Conservation (phyloP, 139 green algal genomes). For the Axilococcus clingmanii region DNA sequence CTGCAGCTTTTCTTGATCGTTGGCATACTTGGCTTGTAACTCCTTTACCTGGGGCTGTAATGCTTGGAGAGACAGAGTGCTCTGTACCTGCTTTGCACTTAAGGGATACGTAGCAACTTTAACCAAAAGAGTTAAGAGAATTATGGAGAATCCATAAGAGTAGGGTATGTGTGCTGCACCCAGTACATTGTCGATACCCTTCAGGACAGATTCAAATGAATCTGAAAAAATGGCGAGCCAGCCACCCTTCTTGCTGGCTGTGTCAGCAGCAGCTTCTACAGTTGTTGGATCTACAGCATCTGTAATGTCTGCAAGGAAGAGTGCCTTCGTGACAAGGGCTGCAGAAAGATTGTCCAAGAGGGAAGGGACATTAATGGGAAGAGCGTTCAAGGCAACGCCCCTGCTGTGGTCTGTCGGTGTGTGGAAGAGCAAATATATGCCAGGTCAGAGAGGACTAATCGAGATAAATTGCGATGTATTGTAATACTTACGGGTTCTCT, state of each 20-base stretch:
- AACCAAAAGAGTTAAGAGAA: conserved; percentile 83
- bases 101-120: conserved; percentile 91
- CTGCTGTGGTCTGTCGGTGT: too few species aligned
- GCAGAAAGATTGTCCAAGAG: conserved; percentile 26
- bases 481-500: too few species aligned
- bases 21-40: conserved; percentile 81
- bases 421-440: too few species aligned
- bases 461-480: too few species aligned
- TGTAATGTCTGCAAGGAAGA: conserved; percentile 31
- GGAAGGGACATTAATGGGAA: conserved; percentile 8
- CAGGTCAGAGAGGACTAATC: too few species aligned
- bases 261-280: conserved; percentile 11
- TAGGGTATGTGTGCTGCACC: conserved; percentile 71
- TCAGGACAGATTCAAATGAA: conserved; percentile 59
- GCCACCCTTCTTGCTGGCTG: conserved; percentile 28
- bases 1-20: conserved; percentile 73
- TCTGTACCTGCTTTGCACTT: conserved; percentile 92
- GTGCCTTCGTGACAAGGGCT: conserved; percentile 16
- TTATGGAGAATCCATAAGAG: conserved; percentile 93
- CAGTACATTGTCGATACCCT: conserved; percentile 73
- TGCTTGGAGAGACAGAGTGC: conserved; percentile 81
- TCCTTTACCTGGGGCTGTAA: conserved; percentile 90
- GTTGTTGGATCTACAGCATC: conserved; percentile 11
- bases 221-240: conserved; percentile 57
- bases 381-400: too few species aligned